Evolutionary conservation across 768 basidiomycete species (phyloP).

Genomic region (Xerocomus brunneocitrinus): DNA sequence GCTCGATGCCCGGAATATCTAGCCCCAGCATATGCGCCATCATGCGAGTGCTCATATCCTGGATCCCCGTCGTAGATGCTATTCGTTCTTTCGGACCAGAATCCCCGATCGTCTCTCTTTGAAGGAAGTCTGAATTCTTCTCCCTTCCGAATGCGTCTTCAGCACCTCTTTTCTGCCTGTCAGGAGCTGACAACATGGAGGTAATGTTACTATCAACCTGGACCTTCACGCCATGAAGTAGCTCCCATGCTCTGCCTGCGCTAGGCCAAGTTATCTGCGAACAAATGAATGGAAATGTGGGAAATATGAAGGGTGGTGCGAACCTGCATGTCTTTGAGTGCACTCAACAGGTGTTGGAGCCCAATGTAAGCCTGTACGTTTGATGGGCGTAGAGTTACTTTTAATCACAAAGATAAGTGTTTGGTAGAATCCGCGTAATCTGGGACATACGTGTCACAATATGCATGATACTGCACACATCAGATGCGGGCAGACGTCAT

Average conservation of each 20-base stretch:
- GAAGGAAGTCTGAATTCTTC: conserved; percentile 42
- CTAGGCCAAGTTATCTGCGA: conserved; percentile 65
- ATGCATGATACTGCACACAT: conserved; percentile 64
- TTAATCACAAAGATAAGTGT: conserved; percentile 11
- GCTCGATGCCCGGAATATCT: conserved; percentile 54
- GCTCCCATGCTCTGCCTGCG: conserved; percentile 59
- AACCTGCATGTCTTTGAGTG: conserved; percentile 67
- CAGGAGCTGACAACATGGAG: conserved; percentile 35
- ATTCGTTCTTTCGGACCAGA: conserved; percentile 21
- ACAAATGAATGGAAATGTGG: conserved; percentile 9
- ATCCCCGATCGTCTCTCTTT: conserved; percentile 37
- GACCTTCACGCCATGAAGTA: conserved; percentile 63
- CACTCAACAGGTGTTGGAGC: conserved; percentile 58
- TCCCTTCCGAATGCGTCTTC: conserved; percentile 62
- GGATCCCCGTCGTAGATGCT: conserved; percentile 40
- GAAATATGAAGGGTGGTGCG: conserved; percentile 13
- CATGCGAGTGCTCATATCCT: conserved; percentile 58
- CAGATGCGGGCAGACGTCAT: neutral
- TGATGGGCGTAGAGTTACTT: conserved; percentile 69
- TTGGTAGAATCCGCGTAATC: neutral
- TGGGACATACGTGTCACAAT: conserved; percentile 57
- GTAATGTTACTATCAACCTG: conserved; percentile 40
- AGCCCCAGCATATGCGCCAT: conserved; percentile 73
- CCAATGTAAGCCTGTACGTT: conserved; percentile 66
- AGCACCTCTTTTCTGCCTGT: conserved; percentile 54